Conservation (phyloP, 2,329 filamentous ascomycete species). For the Sarocladiaceae sp. region DNA sequence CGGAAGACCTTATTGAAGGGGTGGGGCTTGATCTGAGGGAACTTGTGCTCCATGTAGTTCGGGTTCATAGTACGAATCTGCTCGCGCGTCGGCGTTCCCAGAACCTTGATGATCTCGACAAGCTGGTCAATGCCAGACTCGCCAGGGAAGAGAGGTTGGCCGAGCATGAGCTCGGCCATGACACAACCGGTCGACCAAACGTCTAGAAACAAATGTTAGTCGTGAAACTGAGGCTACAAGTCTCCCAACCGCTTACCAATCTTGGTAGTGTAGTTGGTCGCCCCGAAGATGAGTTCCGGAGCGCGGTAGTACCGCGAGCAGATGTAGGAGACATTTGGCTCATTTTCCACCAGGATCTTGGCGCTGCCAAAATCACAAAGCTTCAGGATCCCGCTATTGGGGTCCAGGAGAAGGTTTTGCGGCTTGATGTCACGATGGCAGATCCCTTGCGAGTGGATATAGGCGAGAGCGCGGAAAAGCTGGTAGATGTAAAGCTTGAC, state of each 20-base stretch:
- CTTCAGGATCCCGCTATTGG: constrained; percentile 85
- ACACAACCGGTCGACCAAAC: constrained; percentile 99
- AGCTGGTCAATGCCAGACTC: constrained; percentile 98
- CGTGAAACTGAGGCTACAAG: neutral
- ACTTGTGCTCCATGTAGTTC: constrained; percentile 99
- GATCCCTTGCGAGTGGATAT: constrained; percentile 98
- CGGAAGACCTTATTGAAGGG: constrained; percentile 99
- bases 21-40: constrained; percentile 98
- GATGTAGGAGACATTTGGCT: constrained; percentile 99
- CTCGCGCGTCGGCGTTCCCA: constrained; percentile 92
- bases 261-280: constrained; percentile 99
- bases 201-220: constrained; percentile 60
- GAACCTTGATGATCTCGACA: constrained; percentile 98
- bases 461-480: constrained; percentile 94
- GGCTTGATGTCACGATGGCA: constrained; percentile 99
- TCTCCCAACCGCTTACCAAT: constrained; percentile 67
- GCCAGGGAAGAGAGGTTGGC: constrained; percentile 93
- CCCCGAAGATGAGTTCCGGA: constrained; percentile 95
- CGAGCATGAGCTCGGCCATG: constrained; percentile 98
- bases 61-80: constrained; percentile 99
- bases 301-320: constrained; percentile 98
- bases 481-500: constrained; percentile 99
- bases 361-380: constrained; percentile 98
- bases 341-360: constrained; percentile 97
- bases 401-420: constrained; percentile 92